phyloP scores from a whole-genome alignment of 768 basidiomycete species.

The Phylloporus sp. region DNA sequence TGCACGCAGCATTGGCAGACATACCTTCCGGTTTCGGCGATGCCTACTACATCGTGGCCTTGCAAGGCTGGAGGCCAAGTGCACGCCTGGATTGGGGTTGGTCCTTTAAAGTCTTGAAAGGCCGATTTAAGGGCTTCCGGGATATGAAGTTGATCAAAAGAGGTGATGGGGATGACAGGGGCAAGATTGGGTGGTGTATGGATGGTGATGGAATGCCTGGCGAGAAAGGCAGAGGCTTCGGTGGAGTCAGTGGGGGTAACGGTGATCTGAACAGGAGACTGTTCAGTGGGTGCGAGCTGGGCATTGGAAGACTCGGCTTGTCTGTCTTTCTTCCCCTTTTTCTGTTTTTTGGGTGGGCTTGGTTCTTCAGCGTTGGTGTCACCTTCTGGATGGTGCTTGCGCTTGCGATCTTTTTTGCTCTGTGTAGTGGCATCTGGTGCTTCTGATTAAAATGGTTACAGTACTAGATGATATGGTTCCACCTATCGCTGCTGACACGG shows the following conservation, averaged over 20 bases:
- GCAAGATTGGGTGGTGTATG: constrained; percentile 46
- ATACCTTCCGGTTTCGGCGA: constrained; percentile 92
- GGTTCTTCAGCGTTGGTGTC: constrained; percentile 5
- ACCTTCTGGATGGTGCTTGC: constrained; percentile 14
- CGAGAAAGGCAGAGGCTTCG: constrained; percentile 62
- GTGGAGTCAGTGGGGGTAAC: constrained; percentile 10
- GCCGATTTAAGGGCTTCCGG: constrained; percentile 57
- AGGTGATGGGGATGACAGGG: constrained; percentile 59
- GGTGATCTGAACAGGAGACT: constrained; percentile 5
- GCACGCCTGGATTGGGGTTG: constrained; percentile 94
- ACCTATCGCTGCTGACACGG: not conserved
- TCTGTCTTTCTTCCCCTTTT: constrained; percentile 24
- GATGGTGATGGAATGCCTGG: constrained; percentile 71
- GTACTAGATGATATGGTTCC: not conserved
- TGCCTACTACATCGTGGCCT: constrained; percentile 87
- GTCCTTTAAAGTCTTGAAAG: constrained; percentile 73
- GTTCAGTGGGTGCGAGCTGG: constrained; percentile 14
- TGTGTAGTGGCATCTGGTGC: constrained; percentile 6
- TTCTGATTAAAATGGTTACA: not conserved
- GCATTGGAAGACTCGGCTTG: not conserved
- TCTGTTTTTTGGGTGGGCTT: constrained; percentile 22
- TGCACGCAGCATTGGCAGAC: constrained; percentile 8
- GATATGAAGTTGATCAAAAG: constrained; percentile 72
- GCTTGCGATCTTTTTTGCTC: constrained; percentile 24
- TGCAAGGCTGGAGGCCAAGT: constrained; percentile 87